phyloP scores from a whole-genome alignment of 2,329 filamentous ascomycete genomes.

The Coleophoma cylindrospora region DNA sequence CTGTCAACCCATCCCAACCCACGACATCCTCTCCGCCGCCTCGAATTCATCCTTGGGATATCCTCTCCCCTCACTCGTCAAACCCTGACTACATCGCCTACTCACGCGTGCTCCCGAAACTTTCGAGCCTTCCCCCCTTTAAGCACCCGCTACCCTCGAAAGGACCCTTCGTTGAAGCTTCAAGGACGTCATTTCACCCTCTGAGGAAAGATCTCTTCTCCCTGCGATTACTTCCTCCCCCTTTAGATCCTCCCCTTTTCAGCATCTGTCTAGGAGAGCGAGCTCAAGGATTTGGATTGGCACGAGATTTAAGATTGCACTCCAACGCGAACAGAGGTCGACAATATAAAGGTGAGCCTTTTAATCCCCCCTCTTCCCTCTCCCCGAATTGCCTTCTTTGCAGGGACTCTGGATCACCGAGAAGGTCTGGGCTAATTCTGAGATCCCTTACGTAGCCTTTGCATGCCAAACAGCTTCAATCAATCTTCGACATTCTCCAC shows the following conservation, averaged over 20 bases:
- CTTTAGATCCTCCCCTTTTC: neutral
- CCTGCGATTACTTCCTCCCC: too few relatives aligned
- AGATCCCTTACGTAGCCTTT: constrained; percentile 22
- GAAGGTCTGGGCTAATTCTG: constrained; percentile 16
- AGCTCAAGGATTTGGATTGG: constrained; percentile 6
- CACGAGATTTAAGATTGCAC: constrained; percentile 17
- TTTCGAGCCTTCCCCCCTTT: constrained; percentile 4
- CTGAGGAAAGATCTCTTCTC: neutral
- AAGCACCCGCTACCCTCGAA: neutral
- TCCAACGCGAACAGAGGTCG: constrained; percentile 9
- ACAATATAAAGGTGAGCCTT: constrained; percentile 1
- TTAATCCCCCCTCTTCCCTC: neutral
- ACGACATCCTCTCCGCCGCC: too few relatives aligned
- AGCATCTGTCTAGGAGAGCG: constrained; percentile 4
- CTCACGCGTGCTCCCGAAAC: neutral
- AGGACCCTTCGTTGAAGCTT: neutral
- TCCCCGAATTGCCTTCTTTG: neutral
- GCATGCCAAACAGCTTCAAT: constrained; percentile 25
- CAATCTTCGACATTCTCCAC: constrained; percentile 22
- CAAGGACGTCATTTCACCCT: constrained; percentile 8
- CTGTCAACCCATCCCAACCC: constrained; percentile 13
- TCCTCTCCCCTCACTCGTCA: neutral
- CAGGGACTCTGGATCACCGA: neutral
- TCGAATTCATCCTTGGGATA: too few relatives aligned
- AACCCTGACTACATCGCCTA: neutral